Conservation (phyloP, 2,329 filamentous ascomycete genomes). For the Aspergillus piperis region DNA sequence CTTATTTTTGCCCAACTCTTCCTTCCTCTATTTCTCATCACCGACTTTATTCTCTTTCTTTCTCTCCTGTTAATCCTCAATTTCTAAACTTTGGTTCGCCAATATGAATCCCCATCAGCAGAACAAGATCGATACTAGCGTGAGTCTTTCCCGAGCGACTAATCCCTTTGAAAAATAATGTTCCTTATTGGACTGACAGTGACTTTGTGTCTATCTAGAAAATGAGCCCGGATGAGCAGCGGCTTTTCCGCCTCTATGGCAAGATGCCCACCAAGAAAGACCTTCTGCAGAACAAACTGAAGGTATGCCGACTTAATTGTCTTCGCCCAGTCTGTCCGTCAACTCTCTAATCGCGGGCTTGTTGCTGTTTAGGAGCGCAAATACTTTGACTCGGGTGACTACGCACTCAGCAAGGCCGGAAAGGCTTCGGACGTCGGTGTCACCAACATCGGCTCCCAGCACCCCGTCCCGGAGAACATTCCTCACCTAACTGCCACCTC, state of each 20-base stretch:
- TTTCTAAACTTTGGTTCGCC: conserved; percentile 16
- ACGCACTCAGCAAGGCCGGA: conserved; percentile 94
- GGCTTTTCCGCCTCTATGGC: conserved; percentile 94
- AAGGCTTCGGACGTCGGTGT: conserved; percentile 94
- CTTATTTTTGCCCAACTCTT: neutral
- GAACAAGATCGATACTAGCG: conserved; percentile 96
- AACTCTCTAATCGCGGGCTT: neutral
- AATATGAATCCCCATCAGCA: conserved; percentile 95
- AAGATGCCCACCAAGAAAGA: conserved; percentile 97
- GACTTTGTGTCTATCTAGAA: conserved; percentile 58
- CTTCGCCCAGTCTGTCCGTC: neutral
- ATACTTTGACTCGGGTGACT: conserved; percentile 96
- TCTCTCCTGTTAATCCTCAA: neutral
- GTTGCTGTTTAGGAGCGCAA: conserved; percentile 73
- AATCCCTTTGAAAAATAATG: neutral
- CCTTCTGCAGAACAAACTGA: conserved; percentile 95
- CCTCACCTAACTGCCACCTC: conserved; percentile 77
- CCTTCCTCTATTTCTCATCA: conserved; percentile 8
- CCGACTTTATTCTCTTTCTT: neutral
- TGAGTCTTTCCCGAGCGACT: conserved; percentile 53
- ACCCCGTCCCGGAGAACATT: conserved; percentile 93
- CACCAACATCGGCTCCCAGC: conserved; percentile 89
- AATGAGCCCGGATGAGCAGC: conserved; percentile 91
- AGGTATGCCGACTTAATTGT: conserved; percentile 50
- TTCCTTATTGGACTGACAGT: conserved; percentile 8